phyloP scores from a whole-genome alignment of 305 asterid species.

The Fraxinus nigra region DNA sequence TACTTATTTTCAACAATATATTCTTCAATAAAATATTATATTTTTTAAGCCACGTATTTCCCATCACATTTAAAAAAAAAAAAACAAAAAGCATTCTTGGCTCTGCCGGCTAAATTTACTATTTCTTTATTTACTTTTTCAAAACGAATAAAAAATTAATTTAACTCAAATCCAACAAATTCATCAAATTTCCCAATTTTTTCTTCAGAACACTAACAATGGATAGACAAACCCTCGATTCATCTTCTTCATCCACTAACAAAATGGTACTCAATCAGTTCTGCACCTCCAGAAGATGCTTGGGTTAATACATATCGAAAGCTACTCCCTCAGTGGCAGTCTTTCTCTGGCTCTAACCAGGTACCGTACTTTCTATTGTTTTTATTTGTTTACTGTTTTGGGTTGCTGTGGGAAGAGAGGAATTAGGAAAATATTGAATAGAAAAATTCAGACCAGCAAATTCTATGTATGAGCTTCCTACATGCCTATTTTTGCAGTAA shows the following conservation, averaged over 20 bases:
- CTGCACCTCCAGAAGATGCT: slow-evolving; percentile 77
- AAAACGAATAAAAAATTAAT: too few relatives aligned
- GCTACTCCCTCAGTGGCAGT: slow-evolving; percentile 62
- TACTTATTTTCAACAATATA: too few relatives aligned
- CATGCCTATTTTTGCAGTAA: neutral
- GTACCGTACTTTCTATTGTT: slow-evolving; percentile 28
- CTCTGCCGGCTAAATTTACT: too few relatives aligned
- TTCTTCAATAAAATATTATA: too few relatives aligned
- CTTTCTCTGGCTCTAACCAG: slow-evolving; percentile 43
- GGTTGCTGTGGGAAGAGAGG: neutral
- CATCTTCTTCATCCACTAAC: slow-evolving; percentile 40
- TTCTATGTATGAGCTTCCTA: neutral
- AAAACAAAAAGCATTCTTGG: too few relatives aligned
- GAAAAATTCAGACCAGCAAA: neutral
- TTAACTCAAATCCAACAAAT: too few relatives aligned
- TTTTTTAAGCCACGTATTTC: too few relatives aligned
- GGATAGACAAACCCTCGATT: slow-evolving; percentile 78
- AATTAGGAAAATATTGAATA: too few relatives aligned
- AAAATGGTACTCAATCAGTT: slow-evolving; percentile 18
- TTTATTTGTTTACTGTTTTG: neutral
- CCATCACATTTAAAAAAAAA: too few relatives aligned
- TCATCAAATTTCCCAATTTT: too few relatives aligned
- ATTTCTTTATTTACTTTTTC: too few relatives aligned
- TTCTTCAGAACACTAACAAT: slow-evolving; percentile 19
- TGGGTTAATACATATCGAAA: slow-evolving; percentile 55